phyloP scores from a whole-genome alignment of 768 basidiomycete genomes.

The Gymnopilus dilepis region DNA sequence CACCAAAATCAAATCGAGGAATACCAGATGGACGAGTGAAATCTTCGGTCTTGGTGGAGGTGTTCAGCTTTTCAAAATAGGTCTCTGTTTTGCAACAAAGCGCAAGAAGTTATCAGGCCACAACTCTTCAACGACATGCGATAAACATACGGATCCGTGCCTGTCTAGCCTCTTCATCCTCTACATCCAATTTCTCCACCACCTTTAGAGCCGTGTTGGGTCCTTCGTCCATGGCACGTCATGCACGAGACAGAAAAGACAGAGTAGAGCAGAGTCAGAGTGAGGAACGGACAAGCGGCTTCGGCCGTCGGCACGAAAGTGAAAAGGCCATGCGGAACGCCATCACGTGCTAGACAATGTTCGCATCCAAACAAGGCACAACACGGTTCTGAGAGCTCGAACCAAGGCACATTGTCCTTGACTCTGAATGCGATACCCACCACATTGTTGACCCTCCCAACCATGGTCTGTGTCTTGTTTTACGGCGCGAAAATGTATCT shows the following conservation, averaged over 20 bases:
- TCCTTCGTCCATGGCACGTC: slow-evolving; percentile 24
- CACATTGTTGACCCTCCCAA: slow-evolving; percentile 19
- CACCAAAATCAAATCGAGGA: slow-evolving; percentile 43
- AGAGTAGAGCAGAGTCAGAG: neutral
- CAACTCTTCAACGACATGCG: slow-evolving; percentile 12
- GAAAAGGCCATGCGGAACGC: slow-evolving; percentile 8
- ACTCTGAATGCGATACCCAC: slow-evolving; percentile 30
- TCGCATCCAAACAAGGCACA: slow-evolving; percentile 22
- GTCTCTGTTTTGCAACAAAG: slow-evolving; percentile 36
- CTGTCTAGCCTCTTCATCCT: slow-evolving; percentile 51
- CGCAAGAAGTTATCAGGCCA: neutral
- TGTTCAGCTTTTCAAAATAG: slow-evolving; percentile 46
- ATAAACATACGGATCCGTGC: slow-evolving; percentile 45
- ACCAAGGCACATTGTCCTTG: slow-evolving; percentile 12
- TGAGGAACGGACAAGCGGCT: neutral
- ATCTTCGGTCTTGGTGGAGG: slow-evolving; percentile 26
- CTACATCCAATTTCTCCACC: slow-evolving; percentile 46
- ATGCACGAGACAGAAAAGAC: neutral
- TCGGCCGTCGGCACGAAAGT: slow-evolving; percentile 4
- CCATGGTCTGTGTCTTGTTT: slow-evolving; percentile 28
- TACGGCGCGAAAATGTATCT: neutral
- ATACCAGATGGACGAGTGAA: slow-evolving; percentile 22
- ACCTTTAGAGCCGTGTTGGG: slow-evolving; percentile 15
- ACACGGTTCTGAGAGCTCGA: slow-evolving; percentile 18
- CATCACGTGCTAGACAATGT: slow-evolving; percentile 24